These are phyloP conservation scores for Sporothrix humicola DNA, from an alignment of 2,329 filamentous ascomycete species.

Conservation along the genomic window DNA sequence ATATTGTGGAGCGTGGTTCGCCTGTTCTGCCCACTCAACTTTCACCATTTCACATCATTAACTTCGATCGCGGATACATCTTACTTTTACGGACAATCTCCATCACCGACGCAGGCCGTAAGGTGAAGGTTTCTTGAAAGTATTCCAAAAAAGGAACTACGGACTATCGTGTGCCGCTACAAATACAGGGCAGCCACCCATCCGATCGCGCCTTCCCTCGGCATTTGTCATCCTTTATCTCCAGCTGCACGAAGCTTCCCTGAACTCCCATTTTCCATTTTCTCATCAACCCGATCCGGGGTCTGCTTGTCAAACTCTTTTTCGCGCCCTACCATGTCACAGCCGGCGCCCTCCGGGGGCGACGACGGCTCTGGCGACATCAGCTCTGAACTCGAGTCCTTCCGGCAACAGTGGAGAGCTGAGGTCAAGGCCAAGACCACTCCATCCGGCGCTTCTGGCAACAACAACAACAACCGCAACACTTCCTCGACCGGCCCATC, in stretches of 20 bases:
- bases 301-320: too few relatives aligned
- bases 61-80: neutral
- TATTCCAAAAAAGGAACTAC: neutral
- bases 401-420: constrained; percentile 83
- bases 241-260: constrained; percentile 2
- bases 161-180: neutral
- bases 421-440: constrained; percentile 65
- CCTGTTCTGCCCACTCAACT: constrained; percentile 1
- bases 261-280: neutral
- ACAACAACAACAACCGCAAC: constrained; percentile 33
- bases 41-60: neutral
- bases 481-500: neutral
- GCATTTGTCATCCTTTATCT: constrained; percentile 33
- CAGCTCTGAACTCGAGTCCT: constrained; percentile 79
- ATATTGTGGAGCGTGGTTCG: neutral
- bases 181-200: constrained; percentile 5
- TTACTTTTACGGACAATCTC: too few relatives aligned
- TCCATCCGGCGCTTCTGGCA: constrained; percentile 34
- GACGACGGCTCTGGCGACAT: constrained; percentile 42
- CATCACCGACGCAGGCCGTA: too few relatives aligned
- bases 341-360: constrained; percentile 9
- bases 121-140: neutral
- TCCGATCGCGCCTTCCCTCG: constrained; percentile 4
- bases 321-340: constrained; percentile 27
- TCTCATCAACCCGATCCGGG: too few relatives aligned